A percentile compares a stretch with the other conserved stretches of the same genome.
Evolutionary conservation across 257 asterid species (phyloP).

Genomic region (Rauvolfia tetraphylla): DNA sequence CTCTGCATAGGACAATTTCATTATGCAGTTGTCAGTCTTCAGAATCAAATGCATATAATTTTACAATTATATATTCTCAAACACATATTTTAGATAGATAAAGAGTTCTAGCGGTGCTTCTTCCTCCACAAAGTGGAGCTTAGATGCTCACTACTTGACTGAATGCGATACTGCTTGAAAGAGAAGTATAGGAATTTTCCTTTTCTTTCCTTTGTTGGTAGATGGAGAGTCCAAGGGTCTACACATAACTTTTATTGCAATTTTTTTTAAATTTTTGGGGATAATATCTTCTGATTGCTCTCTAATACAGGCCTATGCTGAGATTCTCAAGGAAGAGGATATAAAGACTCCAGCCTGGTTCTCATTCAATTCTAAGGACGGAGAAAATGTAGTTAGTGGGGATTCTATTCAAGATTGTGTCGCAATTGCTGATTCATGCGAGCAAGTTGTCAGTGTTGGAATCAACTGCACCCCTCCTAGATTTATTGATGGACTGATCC

Average conservation of each 20-base stretch:
- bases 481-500: constrained; percentile 56
- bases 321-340: constrained; percentile 64
- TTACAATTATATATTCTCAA: background rate
- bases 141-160: background rate
- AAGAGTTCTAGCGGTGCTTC: background rate
- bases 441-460: constrained; percentile 56
- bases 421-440: constrained; percentile 51
- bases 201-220: background rate
- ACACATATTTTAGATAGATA: background rate
- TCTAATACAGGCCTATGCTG: constrained; percentile 52
- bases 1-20: background rate
- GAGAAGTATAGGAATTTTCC: background rate
- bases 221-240: background rate
- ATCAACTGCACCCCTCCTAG: constrained; percentile 86
- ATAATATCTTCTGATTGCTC: background rate
- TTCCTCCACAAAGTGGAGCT: background rate
- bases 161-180: background rate
- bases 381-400: constrained; percentile 53
- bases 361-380: constrained; percentile 69
- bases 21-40: background rate
- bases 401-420: constrained; percentile 65
- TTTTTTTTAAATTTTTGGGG: background rate
- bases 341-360: constrained; percentile 64
- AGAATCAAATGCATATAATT: background rate
- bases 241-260: background rate